Percentiles rank a stretch among this genome's conserved stretches.
phyloP scores from a whole-genome alignment of 371 early-diverging fungal genomes.

The Amoeboaphelidium occidentale region DNA sequence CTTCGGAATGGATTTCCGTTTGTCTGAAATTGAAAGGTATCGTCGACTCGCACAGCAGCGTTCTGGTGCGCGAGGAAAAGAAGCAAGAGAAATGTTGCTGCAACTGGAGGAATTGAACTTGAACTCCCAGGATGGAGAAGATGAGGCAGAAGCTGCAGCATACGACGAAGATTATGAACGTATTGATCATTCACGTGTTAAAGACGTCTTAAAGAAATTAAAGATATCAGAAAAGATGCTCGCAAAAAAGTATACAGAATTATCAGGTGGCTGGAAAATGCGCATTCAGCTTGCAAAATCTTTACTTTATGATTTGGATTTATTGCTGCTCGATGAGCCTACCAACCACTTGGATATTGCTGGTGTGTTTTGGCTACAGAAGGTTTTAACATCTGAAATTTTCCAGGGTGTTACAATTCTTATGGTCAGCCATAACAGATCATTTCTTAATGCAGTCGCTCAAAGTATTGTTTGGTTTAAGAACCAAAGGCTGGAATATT shows the following conservation, averaged over 20 bases:
- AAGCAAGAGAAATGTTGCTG: constrained; percentile 6
- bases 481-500: constrained; percentile 1
- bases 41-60: neutral
- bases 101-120: constrained; percentile 6
- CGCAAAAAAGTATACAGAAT: neutral
- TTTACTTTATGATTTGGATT: constrained; percentile 7
- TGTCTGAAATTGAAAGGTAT: constrained; percentile 3
- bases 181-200: constrained; percentile 4
- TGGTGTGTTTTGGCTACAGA: constrained; percentile 9
- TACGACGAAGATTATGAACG: neutral
- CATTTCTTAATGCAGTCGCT: constrained; percentile 8
- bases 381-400: neutral
- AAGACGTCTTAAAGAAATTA: constrained; percentile 6
- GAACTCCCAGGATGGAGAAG: constrained; percentile 1
- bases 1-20: constrained; percentile 3
- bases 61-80: neutral
- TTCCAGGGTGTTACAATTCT: constrained; percentile 4
- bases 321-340: constrained; percentile 16
- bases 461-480: constrained; percentile 6
- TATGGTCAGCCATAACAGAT: constrained; percentile 12
- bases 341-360: constrained; percentile 14
- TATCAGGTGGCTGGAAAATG: constrained; percentile 16
- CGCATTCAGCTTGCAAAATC: constrained; percentile 11
- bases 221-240: constrained; percentile 9
- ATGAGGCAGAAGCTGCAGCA: neutral